Percentiles rank a stretch among this genome's conserved stretches.
Conservation (phyloP, 768 basidiomycete genomes). For the Rhodotorula kratochvilovae region DNA sequence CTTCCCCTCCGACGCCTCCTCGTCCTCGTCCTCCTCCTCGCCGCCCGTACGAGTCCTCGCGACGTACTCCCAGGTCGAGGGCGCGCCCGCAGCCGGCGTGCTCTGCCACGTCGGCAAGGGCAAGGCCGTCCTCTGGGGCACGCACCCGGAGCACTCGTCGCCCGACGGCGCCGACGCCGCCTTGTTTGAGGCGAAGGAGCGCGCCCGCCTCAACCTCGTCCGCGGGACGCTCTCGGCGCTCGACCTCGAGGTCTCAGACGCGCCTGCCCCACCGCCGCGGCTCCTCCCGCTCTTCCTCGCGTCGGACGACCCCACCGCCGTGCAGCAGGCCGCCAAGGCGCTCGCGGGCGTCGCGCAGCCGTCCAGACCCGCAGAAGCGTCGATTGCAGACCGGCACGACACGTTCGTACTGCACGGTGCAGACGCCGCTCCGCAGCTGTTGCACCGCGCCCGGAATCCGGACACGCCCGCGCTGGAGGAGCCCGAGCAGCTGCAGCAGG, state of each 20-base stretch:
- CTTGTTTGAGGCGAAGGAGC: constrained; percentile 44
- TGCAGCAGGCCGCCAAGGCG: neutral
- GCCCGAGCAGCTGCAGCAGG: constrained; percentile 35
- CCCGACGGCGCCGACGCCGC: constrained; percentile 48
- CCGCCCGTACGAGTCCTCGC: constrained; percentile 48
- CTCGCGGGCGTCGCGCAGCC: constrained; percentile 15
- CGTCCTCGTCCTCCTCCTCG: constrained; percentile 1
- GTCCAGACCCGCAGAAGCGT: constrained; percentile 28
- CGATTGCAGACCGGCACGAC: constrained; percentile 43
- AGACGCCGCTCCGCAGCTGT: constrained; percentile 2
- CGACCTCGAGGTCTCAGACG: constrained; percentile 53
- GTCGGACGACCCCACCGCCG: constrained; percentile 8
- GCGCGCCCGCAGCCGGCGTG: constrained; percentile 49
- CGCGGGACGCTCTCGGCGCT: constrained; percentile 49
- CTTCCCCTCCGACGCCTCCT: constrained; percentile 27
- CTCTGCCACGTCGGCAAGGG: constrained; percentile 52
- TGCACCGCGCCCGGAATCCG: constrained; percentile 51
- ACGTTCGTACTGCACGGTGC: constrained; percentile 24
- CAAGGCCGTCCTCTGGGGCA: constrained; percentile 57
- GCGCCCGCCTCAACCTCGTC: constrained; percentile 46
- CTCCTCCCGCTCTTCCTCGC: constrained; percentile 37
- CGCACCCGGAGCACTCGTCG: constrained; percentile 59
- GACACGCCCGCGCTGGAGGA: constrained; percentile 48
- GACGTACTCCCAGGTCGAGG: constrained; percentile 45
- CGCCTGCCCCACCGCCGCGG: constrained; percentile 40